These are phyloP conservation scores for Neurospora sp. DNA, from an alignment of 495 filamentous ascomycete genomes.

Conservation along the genomic window DNA sequence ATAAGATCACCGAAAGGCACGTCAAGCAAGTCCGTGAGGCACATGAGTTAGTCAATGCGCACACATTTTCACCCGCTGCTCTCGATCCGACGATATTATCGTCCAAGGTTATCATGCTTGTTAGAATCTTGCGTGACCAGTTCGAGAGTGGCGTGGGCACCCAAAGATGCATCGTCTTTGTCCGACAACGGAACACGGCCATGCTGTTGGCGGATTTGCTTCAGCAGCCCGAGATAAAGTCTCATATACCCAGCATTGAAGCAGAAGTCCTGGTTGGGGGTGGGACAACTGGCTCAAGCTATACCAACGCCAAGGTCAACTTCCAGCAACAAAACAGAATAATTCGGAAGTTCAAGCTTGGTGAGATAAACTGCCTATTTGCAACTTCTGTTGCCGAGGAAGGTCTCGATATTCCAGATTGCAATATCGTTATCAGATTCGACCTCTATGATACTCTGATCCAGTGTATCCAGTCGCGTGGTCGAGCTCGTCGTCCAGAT, in stretches of 20 bases:
- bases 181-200: slow-evolving; percentile 67
- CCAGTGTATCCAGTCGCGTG: slow-evolving; percentile 90
- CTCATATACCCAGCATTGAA: slow-evolving; percentile 43
- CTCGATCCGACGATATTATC: slow-evolving; percentile 44
- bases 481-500: slow-evolving; percentile 66
- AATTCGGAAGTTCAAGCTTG: slow-evolving; percentile 65
- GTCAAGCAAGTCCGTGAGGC: slow-evolving; percentile 50
- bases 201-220: slow-evolving; percentile 59
- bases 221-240: slow-evolving; percentile 35
- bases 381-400: slow-evolving; percentile 91
- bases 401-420: slow-evolving; percentile 91
- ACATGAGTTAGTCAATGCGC: slow-evolving; percentile 40
- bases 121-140: slow-evolving; percentile 43
- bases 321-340: slow-evolving; percentile 68
- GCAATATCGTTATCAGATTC: slow-evolving; percentile 82
- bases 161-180: slow-evolving; percentile 82
- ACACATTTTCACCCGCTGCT: slow-evolving; percentile 37
- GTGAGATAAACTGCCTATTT: slow-evolving; percentile 80
- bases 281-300: slow-evolving; percentile 9
- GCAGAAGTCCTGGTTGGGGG: slow-evolving; percentile 48
- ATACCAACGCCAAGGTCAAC: slow-evolving; percentile 40
- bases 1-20: slow-evolving; percentile 37
- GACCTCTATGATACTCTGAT: slow-evolving; percentile 88
- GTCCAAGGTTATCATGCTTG: slow-evolving; percentile 58
- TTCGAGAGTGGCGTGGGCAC: slow-evolving; percentile 43